A percentile compares a stretch with the other conserved stretches of the same genome.
phyloP scores from a whole-genome alignment of 129 eudicot genomes.

The Lonicera japonica region DNA sequence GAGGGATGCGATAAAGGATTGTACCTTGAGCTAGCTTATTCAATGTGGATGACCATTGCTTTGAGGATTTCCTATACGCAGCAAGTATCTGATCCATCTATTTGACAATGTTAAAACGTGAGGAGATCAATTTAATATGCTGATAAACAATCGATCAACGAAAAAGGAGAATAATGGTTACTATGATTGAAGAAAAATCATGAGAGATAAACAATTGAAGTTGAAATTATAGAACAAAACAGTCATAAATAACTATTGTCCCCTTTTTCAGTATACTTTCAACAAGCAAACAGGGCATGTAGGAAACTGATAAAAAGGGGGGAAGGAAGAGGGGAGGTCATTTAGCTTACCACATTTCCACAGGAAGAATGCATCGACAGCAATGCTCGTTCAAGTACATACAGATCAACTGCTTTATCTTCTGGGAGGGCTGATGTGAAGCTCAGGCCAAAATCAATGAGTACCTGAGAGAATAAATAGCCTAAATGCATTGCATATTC shows the following conservation, averaged over 20 bases:
- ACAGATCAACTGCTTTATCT: conserved; percentile 97
- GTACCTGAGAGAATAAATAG: conserved; percentile 35
- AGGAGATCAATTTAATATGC: too few relatives aligned
- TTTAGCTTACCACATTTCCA: conserved; percentile 76
- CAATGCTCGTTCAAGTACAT: conserved; percentile 92
- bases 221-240: too few relatives aligned
- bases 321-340: too few relatives aligned
- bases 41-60: conserved; percentile 84
- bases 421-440: conserved; percentile 88
- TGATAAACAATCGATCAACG: too few relatives aligned
- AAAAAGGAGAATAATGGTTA: neutral
- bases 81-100: conserved; percentile 92
- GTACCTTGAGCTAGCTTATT: conserved; percentile 96
- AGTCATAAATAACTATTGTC: too few relatives aligned
- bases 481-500: neutral
- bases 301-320: too few relatives aligned
- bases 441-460: conserved; percentile 93
- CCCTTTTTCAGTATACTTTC: too few relatives aligned
- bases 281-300: too few relatives aligned
- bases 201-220: too few relatives aligned
- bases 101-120: conserved; percentile 5
- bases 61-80: conserved; percentile 90
- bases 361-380: conserved; percentile 97
- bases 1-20: too few relatives aligned
- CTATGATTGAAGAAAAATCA: neutral